Evolutionary conservation across 1,284 basidiomycete species (phyloP).

Genomic region (Marasmius sp.): DNA sequence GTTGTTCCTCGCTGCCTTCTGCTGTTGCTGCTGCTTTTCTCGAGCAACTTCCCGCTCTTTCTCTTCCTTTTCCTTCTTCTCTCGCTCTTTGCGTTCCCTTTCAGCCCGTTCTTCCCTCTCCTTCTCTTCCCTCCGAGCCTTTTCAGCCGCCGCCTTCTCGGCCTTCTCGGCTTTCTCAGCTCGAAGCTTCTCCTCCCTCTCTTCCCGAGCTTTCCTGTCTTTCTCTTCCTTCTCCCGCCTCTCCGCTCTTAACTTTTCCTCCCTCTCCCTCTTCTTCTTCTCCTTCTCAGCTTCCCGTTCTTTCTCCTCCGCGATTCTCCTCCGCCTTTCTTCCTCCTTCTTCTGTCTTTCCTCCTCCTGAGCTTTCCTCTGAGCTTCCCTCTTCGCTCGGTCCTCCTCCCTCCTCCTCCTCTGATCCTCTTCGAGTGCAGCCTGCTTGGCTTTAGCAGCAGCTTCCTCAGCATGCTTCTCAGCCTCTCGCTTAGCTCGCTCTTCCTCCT

Average conservation of each 20-base stretch:
- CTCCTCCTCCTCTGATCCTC: constrained; percentile 50
- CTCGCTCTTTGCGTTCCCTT: constrained; percentile 47
- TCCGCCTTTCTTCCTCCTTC: constrained; percentile 7
- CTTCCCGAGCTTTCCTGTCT: constrained; percentile 59
- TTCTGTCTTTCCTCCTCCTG: constrained; percentile 18
- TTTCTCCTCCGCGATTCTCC: constrained; percentile 49
- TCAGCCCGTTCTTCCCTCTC: constrained; percentile 34
- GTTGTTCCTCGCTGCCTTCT: constrained; percentile 30
- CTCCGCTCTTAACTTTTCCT: constrained; percentile 64
- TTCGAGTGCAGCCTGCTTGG: constrained; percentile 63
- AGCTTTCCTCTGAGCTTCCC: constrained; percentile 18
- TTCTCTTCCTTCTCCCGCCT: constrained; percentile 67
- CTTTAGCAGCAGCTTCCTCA: constrained; percentile 66
- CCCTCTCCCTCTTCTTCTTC: constrained; percentile 65
- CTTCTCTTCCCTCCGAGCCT: constrained; percentile 44
- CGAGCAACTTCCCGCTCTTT: constrained; percentile 45
- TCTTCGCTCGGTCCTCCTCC: constrained; percentile 46
- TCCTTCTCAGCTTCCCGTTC: constrained; percentile 52
- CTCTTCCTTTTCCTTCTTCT: constrained; percentile 55
- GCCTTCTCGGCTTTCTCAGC: constrained; percentile 54
- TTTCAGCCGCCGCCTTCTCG: constrained; percentile 1
- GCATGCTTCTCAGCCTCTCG: constrained; percentile 81
- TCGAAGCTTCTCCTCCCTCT: constrained; percentile 59
- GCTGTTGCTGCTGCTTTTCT: constrained; percentile 44
- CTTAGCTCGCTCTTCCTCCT: constrained; percentile 85